Base-by-base conservation (phyloP, 805 yeast genomes). In the Yamadazyma kitorensis region DNA sequence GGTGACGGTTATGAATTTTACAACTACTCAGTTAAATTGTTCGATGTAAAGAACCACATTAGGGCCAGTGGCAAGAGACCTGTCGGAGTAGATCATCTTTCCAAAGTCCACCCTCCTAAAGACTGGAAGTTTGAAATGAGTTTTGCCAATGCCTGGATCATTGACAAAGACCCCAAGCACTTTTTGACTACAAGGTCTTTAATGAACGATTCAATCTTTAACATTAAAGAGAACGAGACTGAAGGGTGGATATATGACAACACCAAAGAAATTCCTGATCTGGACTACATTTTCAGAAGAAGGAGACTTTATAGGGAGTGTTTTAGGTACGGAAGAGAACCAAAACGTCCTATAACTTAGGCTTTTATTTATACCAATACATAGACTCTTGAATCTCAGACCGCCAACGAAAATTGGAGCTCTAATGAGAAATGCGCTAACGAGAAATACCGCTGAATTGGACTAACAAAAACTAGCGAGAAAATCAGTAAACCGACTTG, bases 71-170 rank as follows among this genome's bases (percentile, higher is more conserved):
- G 70, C 32, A 74, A 70, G 37, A 68, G 75, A 8, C 96, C 96
- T 1, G 70, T 71, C 2, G 95, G 95, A 0, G 77, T 77, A 0
- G 54, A 62, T 13, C 59, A 59, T 21, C 51, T 88, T 14, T 60
- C 65, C 2, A 76, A 78, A 15, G 75, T 88, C 1, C 45, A 51
- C 17, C 80, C 94, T 1, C 96, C 96, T 1, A 42, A 51, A 8
- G 80, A 78, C 10, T 88, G 96, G 96, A 66, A 68, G 39, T 88
- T 78, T 53, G 80, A 76, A 38, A 59, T 57, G 44, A 67, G 61
- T 5, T 57, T 60, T 17, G 74, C 71, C 17, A 70, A 72, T 27
- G 62, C 64, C 8, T 88, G 96, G 96, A 58, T 57, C 31, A 61
- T 80, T 10, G 96, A 87, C 48, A 46, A 49, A 11, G 55, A 74